Evolutionary conservation across 2,329 filamentous ascomycete species (phyloP).

Genomic region (Aspergillus spinulosporus): DNA sequence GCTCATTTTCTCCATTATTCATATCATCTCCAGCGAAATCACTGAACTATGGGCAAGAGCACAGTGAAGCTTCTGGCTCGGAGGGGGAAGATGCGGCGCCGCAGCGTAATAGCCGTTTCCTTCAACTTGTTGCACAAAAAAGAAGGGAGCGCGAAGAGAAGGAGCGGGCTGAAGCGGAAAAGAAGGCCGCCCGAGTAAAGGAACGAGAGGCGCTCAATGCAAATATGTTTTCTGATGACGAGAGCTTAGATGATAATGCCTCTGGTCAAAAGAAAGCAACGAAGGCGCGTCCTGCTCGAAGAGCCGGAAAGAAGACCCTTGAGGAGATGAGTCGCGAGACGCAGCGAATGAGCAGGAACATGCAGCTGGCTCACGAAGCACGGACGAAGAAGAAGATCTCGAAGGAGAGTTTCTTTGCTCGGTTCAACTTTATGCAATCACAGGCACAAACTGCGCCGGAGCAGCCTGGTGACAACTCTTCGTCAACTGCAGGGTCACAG

Average conservation of each 20-base stretch:
- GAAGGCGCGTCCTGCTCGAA: slow-evolving; percentile 66
- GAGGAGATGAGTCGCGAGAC: slow-evolving; percentile 96
- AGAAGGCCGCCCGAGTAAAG: slow-evolving; percentile 37
- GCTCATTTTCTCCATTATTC: slow-evolving; percentile 46
- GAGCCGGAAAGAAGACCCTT: slow-evolving; percentile 90
- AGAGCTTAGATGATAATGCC: slow-evolving; percentile 61
- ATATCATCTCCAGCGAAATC: slow-evolving; percentile 38
- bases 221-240: slow-evolving; percentile 52
- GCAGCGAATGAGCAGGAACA: slow-evolving; percentile 82
- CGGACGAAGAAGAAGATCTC: slow-evolving; percentile 89
- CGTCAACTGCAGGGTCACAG: slow-evolving; percentile 54
- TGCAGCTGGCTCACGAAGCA: slow-evolving; percentile 87
- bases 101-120: slow-evolving; percentile 60
- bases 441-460: slow-evolving; percentile 27
- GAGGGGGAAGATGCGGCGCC: slow-evolving; percentile 21
- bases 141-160: slow-evolving; percentile 67
- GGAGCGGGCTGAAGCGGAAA: slow-evolving; percentile 57
- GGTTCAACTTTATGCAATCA: slow-evolving; percentile 71
- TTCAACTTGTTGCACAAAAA: slow-evolving; percentile 72
- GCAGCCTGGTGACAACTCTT: slow-evolving; percentile 32
- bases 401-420: slow-evolving; percentile 77
- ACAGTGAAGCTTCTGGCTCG: slow-evolving; percentile 16
- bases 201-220: slow-evolving; percentile 37
- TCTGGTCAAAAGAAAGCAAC: slow-evolving; percentile 66
- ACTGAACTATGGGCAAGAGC: slow-evolving; percentile 16